Conservation (phyloP, 441 rosid species). For the Syzygium malaccense region DNA sequence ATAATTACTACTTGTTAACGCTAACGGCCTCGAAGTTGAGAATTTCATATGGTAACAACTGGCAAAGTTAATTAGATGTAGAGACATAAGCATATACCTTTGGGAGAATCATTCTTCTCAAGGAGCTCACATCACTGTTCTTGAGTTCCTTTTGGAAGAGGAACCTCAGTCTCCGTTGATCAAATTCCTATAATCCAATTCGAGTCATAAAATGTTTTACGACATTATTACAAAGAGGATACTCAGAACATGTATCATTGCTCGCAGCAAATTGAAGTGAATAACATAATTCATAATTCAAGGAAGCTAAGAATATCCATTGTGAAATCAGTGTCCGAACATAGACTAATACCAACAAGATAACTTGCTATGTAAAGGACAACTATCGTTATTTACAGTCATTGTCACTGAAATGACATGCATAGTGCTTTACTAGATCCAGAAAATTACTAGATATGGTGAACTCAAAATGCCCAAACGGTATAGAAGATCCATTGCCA, state of each 20-base stretch:
- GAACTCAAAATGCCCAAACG: not conserved
- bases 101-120: slow-evolving; percentile 90
- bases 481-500: not conserved
- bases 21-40: not conserved
- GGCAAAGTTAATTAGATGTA: not conserved
- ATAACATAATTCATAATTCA: not conserved
- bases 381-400: not conserved
- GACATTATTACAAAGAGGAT: not conserved
- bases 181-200: slow-evolving; percentile 37
- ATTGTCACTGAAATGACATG: not conserved
- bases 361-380: not conserved
- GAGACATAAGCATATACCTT: slow-evolving; percentile 42
- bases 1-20: not conserved
- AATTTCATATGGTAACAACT: not conserved
- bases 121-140: slow-evolving; percentile 93
- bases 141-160: slow-evolving; percentile 90
- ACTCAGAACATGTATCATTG: not conserved
- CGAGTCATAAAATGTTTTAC: not conserved
- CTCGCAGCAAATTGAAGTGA: not conserved
- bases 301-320: not conserved
- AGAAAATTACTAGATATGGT: not conserved
- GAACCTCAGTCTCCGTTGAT: slow-evolving; percentile 59
- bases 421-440: not conserved
- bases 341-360: not conserved
- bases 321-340: not conserved